phyloP scores from a whole-genome alignment of 1,139 yeast genomes.

The Torulaspora pretoriensis region DNA sequence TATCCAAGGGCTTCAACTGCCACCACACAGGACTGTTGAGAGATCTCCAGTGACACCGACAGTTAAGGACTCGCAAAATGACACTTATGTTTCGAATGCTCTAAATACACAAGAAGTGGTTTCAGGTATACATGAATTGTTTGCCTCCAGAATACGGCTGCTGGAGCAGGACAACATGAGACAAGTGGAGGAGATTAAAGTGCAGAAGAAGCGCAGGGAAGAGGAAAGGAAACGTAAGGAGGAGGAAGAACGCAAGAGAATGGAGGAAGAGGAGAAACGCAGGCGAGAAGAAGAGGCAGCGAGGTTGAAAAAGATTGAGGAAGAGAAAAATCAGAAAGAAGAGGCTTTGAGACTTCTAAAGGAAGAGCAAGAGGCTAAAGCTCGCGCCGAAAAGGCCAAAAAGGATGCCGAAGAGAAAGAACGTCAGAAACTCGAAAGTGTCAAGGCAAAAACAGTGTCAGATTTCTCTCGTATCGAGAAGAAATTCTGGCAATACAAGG shows the following conservation, averaged over 20 bases:
- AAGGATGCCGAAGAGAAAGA: slow-evolving; percentile 18
- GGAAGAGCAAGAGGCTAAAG: slow-evolving; percentile 11
- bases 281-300: slow-evolving; percentile 17
- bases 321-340: slow-evolving; percentile 14
- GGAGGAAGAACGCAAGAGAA: slow-evolving; percentile 17
- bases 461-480: slow-evolving; percentile 39
- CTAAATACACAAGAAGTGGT: slow-evolving; percentile 8
- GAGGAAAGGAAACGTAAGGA: slow-evolving; percentile 18
- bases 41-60: neutral
- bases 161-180: slow-evolving; percentile 15
- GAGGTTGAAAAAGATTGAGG: slow-evolving; percentile 9
- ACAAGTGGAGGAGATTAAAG: slow-evolving; percentile 15
- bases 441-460: slow-evolving; percentile 14
- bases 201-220: slow-evolving; percentile 15
- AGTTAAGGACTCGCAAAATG: neutral
- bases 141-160: slow-evolving; percentile 9
- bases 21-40: neutral
- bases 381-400: slow-evolving; percentile 10
- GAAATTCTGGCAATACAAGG: slow-evolving; percentile 49
- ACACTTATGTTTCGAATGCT: neutral
- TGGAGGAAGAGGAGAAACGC: slow-evolving; percentile 17
- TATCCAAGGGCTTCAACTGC: neutral
- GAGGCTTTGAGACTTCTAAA: slow-evolving; percentile 12
- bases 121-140: slow-evolving; percentile 9
- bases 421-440: slow-evolving; percentile 18